Evolutionary conservation across 129 eudicot species (phyloP).

Genomic region (Centella asiatica): DNA sequence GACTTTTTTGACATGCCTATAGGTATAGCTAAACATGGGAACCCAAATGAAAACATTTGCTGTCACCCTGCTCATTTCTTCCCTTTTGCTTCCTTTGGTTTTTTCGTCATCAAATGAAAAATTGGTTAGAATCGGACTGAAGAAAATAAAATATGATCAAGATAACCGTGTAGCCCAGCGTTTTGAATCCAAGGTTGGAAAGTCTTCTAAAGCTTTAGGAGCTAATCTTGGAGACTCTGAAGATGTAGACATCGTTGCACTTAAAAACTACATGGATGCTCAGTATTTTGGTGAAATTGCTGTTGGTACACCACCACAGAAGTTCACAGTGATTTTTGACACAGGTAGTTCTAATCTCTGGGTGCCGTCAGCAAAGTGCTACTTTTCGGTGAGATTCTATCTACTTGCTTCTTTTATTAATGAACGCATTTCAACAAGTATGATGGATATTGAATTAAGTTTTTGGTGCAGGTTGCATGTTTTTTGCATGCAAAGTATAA

Average conservation of each 20-base stretch:
- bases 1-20: not conserved
- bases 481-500: constrained; percentile 44
- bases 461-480: constrained; percentile 35
- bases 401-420: too few relatives aligned
- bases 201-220: constrained; percentile 12
- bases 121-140: constrained; percentile 40
- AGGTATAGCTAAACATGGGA: constrained; percentile 38
- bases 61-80: constrained; percentile 21
- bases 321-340: constrained; percentile 50
- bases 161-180: constrained; percentile 30
- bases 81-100: constrained; percentile 24
- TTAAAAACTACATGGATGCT: constrained; percentile 61
- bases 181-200: constrained; percentile 28
- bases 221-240: constrained; percentile 12
- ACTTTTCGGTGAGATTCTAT: constrained; percentile 35
- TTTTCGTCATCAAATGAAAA: constrained; percentile 34
- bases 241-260: constrained; percentile 30
- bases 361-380: constrained; percentile 60
- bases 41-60: constrained; percentile 7
- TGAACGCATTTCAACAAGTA: not conserved
- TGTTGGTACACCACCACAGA: constrained; percentile 58
- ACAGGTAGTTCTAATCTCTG: constrained; percentile 58
- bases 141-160: constrained; percentile 30
- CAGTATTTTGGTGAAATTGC: constrained; percentile 59
- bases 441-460: not conserved